Base-by-base conservation (phyloP, 768 basidiomycete genomes). In the Pulveroboletus sp. region DNA sequence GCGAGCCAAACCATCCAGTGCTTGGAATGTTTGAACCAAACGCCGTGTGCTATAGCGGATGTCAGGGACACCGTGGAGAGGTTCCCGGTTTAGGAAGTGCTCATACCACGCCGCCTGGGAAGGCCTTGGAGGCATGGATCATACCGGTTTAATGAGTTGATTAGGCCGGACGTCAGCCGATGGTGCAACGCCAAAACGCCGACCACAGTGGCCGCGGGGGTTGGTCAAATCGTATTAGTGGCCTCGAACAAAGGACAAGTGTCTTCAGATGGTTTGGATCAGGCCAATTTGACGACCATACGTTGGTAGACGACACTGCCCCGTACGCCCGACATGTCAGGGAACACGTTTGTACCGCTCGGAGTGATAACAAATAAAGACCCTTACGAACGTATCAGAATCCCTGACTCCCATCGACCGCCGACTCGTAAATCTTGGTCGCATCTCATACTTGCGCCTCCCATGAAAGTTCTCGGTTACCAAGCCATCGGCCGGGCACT, bases 1-100 rank as follows among this genome's bases (percentile, higher is more conserved):
- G 45, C 44, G 35, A 44, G 43, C 38, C 49, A 42, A 43, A 64
- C 61, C 61, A 63, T 62, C 57, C 61, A 64, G 61, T 63, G 62
- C 27, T 30, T 37, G 43, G 52, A 41, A 35, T 41, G 46, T 48
- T 39, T 21, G 6, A 47, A 37, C 47, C 47, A 50, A 46, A 35
- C 27, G n/a, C 46, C 30, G 7, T 27, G 15, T 44, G n/a, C 39
- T 17, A 40, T 47, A 17, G 18, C 21, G 36, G 32, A 42, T 8
- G 43, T 30, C 21, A 44, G 47, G 27, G 21, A 30, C 35, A n/a
- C 35, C 32, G 14, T 24, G 7, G 15, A 27, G 32, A 35, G 42
- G 24, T 40, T n/a, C 27, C 24, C 41, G 46, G n/a, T 18, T 36
- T 54, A 36, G 47, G 28, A 46, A 37, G 24, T 0, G 38, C 36